Evolutionary conservation across 2,329 filamentous ascomycete genomes (phyloP).

Genomic region (Cadophora sp.): DNA sequence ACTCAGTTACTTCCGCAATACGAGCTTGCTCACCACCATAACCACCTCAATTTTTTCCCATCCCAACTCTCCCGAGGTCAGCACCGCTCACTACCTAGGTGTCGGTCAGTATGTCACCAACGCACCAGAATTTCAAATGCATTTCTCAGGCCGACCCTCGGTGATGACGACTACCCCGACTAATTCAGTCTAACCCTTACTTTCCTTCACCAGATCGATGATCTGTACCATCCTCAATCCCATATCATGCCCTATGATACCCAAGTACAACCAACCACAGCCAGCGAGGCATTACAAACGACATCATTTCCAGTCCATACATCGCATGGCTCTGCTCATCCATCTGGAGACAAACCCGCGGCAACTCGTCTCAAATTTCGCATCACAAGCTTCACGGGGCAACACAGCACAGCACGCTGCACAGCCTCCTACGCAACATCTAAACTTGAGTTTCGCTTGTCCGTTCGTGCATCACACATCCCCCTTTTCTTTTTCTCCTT

Average conservation of each 20-base stretch:
- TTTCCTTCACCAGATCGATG: slow-evolving; percentile 1
- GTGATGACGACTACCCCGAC: not conserved
- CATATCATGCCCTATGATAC: not conserved
- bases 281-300: not conserved
- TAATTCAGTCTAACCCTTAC: not conserved
- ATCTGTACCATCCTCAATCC: not conserved
- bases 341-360: too few species aligned
- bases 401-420: not conserved
- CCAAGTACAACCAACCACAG: not conserved
- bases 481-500: too few species aligned
- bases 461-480: too few species aligned
- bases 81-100: too few species aligned
- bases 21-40: slow-evolving; percentile 1
- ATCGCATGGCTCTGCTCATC: slow-evolving; percentile 3
- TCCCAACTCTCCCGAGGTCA: slow-evolving; percentile 3
- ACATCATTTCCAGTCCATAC: not conserved
- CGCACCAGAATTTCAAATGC: not conserved
- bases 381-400: not conserved
- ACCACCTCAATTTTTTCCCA: not conserved
- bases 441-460: not conserved
- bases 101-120: not conserved
- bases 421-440: slow-evolving; percentile 7
- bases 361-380: slow-evolving; percentile 2
- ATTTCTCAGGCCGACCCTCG: not conserved
- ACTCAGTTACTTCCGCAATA: slow-evolving; percentile 10